phyloP scores from a whole-genome alignment of 2,329 filamentous ascomycete genomes.

The Aspergillus cejpii region DNA sequence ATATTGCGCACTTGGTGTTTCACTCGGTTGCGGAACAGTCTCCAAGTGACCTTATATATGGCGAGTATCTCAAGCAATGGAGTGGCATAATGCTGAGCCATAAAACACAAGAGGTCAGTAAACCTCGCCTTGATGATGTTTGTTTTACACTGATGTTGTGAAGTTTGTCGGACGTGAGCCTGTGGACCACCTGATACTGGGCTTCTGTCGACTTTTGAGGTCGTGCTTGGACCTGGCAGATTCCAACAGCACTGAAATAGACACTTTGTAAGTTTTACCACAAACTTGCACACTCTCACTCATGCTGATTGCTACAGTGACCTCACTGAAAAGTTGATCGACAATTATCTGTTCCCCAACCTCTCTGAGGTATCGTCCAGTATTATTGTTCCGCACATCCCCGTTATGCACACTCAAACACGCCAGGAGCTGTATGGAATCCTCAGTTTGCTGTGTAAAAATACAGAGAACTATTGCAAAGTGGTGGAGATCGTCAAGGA shows the following conservation, averaged over 20 bases:
- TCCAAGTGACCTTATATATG: slow-evolving; percentile 33
- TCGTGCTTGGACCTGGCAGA: slow-evolving; percentile 38
- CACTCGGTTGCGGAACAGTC: slow-evolving; percentile 37
- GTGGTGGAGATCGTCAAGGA: slow-evolving; percentile 49
- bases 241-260: slow-evolving; percentile 25
- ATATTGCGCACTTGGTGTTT: slow-evolving; percentile 40
- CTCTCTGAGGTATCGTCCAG: slow-evolving; percentile 31
- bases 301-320: slow-evolving; percentile 23
- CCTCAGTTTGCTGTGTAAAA: slow-evolving; percentile 51
- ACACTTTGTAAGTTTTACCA: slow-evolving; percentile 28
- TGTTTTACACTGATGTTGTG: slow-evolving; percentile 15
- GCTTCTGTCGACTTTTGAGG: slow-evolving; percentile 41
- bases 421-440: slow-evolving; percentile 56
- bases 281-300: background rate
- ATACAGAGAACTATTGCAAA: slow-evolving; percentile 44
- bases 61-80: slow-evolving; percentile 41
- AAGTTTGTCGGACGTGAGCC: slow-evolving; percentile 44
- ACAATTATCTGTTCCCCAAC: slow-evolving; percentile 60
- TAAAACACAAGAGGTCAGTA: slow-evolving; percentile 37
- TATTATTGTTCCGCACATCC: slow-evolving; percentile 34
- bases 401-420: slow-evolving; percentile 50
- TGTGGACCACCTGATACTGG: slow-evolving; percentile 39
- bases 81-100: slow-evolving; percentile 40
- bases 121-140: background rate
- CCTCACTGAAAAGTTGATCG: slow-evolving; percentile 52